These are phyloP conservation scores for Massarina eburnea DNA, from an alignment of 2,329 filamentous ascomycete species.

Conservation along the genomic window DNA sequence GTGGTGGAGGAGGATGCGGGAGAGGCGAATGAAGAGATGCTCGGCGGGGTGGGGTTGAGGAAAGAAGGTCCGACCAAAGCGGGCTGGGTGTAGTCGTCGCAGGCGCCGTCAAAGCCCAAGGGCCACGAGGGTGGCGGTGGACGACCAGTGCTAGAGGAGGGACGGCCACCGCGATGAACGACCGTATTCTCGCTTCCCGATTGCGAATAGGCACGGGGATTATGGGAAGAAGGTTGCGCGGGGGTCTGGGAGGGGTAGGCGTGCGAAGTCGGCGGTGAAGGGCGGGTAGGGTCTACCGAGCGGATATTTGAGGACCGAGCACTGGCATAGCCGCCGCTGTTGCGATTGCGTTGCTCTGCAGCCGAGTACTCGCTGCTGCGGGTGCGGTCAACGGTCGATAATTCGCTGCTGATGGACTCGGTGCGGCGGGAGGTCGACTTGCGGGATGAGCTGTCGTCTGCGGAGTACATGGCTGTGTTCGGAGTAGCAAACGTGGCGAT, in stretches of 20 bases:
- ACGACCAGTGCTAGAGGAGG: slow-evolving; percentile 4
- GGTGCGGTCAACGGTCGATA: slow-evolving; percentile 49
- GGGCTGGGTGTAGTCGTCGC: slow-evolving; percentile 23
- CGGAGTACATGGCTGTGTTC: slow-evolving; percentile 45
- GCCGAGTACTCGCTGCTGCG: slow-evolving; percentile 65
- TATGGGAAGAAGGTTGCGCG: background rate
- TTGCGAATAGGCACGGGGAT: too few species aligned
- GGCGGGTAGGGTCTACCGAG: slow-evolving; percentile 30
- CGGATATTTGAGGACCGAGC: slow-evolving; percentile 22
- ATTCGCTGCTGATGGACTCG: slow-evolving; percentile 44
- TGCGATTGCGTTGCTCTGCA: slow-evolving; percentile 54
- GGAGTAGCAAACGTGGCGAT: slow-evolving; percentile 62
- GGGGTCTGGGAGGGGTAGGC: background rate
- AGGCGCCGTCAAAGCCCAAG: slow-evolving; percentile 25
- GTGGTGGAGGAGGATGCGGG: too few species aligned
- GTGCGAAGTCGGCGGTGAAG: slow-evolving; percentile 17
- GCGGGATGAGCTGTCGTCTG: slow-evolving; percentile 45
- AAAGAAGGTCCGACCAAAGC: slow-evolving; percentile 25
- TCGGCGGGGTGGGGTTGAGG: slow-evolving; percentile 21
- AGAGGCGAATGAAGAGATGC: slow-evolving; percentile 21
- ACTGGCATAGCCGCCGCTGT: slow-evolving; percentile 65
- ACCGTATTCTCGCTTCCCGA: slow-evolving; percentile 35
- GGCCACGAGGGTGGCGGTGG: background rate
- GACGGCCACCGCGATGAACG: slow-evolving; percentile 20
- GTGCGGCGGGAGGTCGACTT: slow-evolving; percentile 49